Evolutionary conservation across 768 basidiomycete species (phyloP).

Genomic region (Filobasidium floriforme): DNA sequence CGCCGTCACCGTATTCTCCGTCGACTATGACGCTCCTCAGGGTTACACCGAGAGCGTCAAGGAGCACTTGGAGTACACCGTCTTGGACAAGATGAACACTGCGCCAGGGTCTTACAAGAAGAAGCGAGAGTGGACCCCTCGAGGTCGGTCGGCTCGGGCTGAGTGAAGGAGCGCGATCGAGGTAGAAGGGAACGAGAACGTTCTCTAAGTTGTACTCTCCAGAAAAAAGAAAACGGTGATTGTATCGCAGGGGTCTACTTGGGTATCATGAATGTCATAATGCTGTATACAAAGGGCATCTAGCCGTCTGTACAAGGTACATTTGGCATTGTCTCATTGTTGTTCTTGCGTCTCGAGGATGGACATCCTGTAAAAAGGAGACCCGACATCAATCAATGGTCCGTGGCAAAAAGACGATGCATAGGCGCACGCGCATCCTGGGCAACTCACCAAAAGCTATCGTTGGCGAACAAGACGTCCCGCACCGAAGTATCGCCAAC

Average conservation of each 20-base stretch:
- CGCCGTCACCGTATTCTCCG: conserved; percentile 15
- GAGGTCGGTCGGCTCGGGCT: not conserved
- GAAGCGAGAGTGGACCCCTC: conserved; percentile 16
- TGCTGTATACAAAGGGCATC: too few species aligned
- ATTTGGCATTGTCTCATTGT: not conserved
- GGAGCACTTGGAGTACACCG: conserved; percentile 22
- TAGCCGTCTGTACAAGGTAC: too few species aligned
- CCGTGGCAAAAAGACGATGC: too few species aligned
- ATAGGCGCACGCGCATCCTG: too few species aligned
- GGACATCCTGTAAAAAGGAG: conserved; percentile 6
- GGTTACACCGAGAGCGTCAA: conserved; percentile 13
- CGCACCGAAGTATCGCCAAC: conserved; percentile 11
- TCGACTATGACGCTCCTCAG: conserved; percentile 19
- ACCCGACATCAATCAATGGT: too few species aligned
- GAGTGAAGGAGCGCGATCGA: not conserved
- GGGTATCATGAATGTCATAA: too few species aligned
- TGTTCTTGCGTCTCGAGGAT: conserved; percentile 7
- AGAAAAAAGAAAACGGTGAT: too few species aligned
- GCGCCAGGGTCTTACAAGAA: conserved; percentile 17
- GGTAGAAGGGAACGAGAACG: too few species aligned
- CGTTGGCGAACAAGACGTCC: conserved; percentile 17
- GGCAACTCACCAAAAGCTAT: conserved; percentile 7
- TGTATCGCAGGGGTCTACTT: too few species aligned
- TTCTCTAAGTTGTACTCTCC: too few species aligned
- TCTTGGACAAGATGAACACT: conserved; percentile 19